Percentiles rank a stretch among this genome's conserved stretches.
phyloP scores from a whole-genome alignment of 2,329 filamentous ascomycete species.

The Cladosporium halotolerans region DNA sequence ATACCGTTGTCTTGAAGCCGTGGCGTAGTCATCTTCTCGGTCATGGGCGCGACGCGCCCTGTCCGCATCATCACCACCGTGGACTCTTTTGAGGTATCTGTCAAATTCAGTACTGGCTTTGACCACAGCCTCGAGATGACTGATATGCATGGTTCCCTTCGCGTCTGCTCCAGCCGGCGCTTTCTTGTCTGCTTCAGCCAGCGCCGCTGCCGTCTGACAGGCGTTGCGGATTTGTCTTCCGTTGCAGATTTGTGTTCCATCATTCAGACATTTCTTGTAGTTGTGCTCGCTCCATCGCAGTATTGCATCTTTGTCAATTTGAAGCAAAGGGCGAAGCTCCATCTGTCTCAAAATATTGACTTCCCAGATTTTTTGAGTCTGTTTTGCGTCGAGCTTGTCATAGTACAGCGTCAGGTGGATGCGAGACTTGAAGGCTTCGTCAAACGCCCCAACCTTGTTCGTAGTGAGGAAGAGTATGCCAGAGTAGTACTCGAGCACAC shows the following conservation, averaged over 20 bases:
- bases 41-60: not conserved
- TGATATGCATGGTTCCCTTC: not conserved
- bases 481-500: conserved; percentile 21
- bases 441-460: conserved; percentile 31
- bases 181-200: conserved; percentile 13
- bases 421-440: conserved; percentile 30
- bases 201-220: conserved; percentile 28
- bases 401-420: conserved; percentile 30
- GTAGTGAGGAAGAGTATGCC: conserved; percentile 32
- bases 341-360: not conserved
- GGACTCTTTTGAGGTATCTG: not conserved
- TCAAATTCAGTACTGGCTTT: not conserved
- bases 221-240: conserved; percentile 32
- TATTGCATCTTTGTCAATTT: not conserved
- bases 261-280: not conserved
- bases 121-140: not conserved
- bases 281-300: conserved; percentile 7
- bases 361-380: conserved; percentile 21
- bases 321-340: not conserved
- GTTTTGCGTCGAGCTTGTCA: conserved; percentile 32
- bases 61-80: not conserved
- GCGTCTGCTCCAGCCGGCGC: too few species aligned
- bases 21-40: too few species aligned
- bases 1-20: too few species aligned
- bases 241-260: conserved; percentile 24